Evolutionary conservation across 1,284 basidiomycete genomes (phyloP).

Genomic region (Ustilago tritici): DNA sequence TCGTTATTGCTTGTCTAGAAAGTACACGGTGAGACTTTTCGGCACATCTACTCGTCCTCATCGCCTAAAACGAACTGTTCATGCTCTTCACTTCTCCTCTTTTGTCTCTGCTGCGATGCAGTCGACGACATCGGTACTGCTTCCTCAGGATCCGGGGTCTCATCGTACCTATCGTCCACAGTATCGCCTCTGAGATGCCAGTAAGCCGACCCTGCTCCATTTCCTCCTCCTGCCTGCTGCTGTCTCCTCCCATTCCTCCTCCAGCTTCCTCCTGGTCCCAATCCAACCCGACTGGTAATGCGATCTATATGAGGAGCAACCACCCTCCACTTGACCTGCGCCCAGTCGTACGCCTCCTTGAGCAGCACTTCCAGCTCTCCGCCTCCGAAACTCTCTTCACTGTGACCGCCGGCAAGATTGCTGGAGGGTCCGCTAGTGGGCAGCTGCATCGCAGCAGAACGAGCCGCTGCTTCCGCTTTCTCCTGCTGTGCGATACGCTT

Average conservation of each 20-base stretch:
- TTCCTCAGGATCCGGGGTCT: slow-evolving; percentile 5
- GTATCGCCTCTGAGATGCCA: slow-evolving; percentile 19
- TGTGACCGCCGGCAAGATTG: background rate
- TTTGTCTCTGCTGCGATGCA: slow-evolving; percentile 8
- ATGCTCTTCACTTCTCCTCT: slow-evolving; percentile 14
- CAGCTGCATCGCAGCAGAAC: slow-evolving; percentile 16
- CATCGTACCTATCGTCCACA: slow-evolving; percentile 8
- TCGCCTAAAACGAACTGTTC: slow-evolving; percentile 55
- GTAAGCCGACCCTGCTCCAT: slow-evolving; percentile 11
- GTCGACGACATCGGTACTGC: background rate
- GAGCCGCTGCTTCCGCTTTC: slow-evolving; percentile 42
- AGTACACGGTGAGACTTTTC: background rate
- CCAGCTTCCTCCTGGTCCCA: background rate
- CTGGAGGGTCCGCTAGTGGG: background rate
- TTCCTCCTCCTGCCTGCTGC: slow-evolving; percentile 2
- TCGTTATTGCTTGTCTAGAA: background rate
- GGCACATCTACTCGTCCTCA: slow-evolving; percentile 18
- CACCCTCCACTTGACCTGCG: slow-evolving; percentile 15
- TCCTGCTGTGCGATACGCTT: slow-evolving; percentile 64
- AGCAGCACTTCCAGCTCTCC: slow-evolving; percentile 58
- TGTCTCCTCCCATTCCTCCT: background rate
- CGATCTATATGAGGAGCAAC: slow-evolving; percentile 21
- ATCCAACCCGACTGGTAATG: background rate
- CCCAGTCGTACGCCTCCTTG: slow-evolving; percentile 51
- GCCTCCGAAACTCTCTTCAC: slow-evolving; percentile 27